Percentiles rank a stretch among this genome's conserved stretches.
These are phyloP conservation scores for Sporothrix curviconia DNA, from an alignment of 2,329 filamentous ascomycete species.

Conservation along the genomic window DNA sequence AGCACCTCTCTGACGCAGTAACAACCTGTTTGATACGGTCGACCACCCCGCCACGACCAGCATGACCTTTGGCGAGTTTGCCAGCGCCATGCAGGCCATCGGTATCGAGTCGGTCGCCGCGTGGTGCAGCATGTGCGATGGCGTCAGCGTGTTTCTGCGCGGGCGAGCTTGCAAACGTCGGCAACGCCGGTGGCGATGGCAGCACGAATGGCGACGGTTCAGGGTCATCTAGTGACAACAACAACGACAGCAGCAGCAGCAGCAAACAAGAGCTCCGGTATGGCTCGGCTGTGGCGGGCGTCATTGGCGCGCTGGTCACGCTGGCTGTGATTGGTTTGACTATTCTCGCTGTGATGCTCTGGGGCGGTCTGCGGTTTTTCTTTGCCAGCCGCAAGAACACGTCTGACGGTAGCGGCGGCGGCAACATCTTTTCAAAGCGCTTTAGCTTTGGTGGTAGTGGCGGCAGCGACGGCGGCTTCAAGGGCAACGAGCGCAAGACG, in stretches of 20 bases:
- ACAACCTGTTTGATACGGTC: slow-evolving; percentile 34
- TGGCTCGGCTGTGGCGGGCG: slow-evolving; percentile 36
- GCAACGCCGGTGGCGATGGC: neutral
- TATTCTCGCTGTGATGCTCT: slow-evolving; percentile 18
- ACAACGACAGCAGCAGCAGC: neutral
- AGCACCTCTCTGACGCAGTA: slow-evolving; percentile 31
- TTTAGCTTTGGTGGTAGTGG: slow-evolving; percentile 12
- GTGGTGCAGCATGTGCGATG: slow-evolving; percentile 42
- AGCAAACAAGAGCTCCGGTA: neutral
- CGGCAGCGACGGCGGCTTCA: slow-evolving; percentile 38
- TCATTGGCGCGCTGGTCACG: slow-evolving; percentile 40
- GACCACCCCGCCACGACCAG: slow-evolving; percentile 27
- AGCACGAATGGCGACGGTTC: neutral
- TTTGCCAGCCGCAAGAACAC: slow-evolving; percentile 14
- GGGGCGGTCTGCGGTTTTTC: slow-evolving; percentile 25
- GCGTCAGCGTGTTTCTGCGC: slow-evolving; percentile 35
- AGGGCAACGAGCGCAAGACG: slow-evolving; percentile 38
- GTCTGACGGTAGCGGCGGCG: neutral
- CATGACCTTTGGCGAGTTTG: slow-evolving; percentile 36
- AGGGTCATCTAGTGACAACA: too few species aligned
- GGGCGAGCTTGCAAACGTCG: slow-evolving; percentile 13
- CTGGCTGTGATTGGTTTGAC: slow-evolving; percentile 28
- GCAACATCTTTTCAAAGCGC: neutral
- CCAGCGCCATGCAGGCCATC: slow-evolving; percentile 30
- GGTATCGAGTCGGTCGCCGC: slow-evolving; percentile 27